Base-by-base conservation (phyloP, 1,284 basidiomycete species). In the Pseudozyma hubeiensis region DNA sequence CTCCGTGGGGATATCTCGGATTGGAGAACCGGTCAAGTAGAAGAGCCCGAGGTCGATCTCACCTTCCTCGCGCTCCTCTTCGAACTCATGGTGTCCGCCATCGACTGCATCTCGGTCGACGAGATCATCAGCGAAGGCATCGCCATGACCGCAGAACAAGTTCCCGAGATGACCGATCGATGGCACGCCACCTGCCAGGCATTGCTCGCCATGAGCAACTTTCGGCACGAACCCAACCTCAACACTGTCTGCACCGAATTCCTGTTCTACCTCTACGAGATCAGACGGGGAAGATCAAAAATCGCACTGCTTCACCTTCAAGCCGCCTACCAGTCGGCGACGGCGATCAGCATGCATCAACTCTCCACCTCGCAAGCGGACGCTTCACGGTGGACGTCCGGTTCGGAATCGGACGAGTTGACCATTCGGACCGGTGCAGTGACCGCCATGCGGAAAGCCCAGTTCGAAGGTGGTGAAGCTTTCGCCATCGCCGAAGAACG, bases 121-220 rank as follows among this genome's bases (percentile, higher is more conserved):
- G 73, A 78, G 45, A 61, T 80, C 19, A 73, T 80, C 45, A 66
- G 68, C 37, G 71, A 80, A 59, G 76, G 74, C 4, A 74, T 80
- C 33, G 75, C 74, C 2, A 44, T 76, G 11, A 61, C 71, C 1
- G 24, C 64, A 3, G 78, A 80, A 8, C 74, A 78, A 47, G 64
- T 80, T 9, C 53, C 60, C n/a, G 63, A 70, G 17, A 60, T 64
- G 71, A 70, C 75, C 10, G 74, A 78, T n/a, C 54, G 68, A 9
- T 80, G 78, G 78, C 66, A 78, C 41, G 67, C 69, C 8, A 68
- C 71, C 7, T 73, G 68, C 31, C 74, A 78, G 41, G 63, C 78
- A 4, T 57, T 80, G 13, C 52, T 80, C 29, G 65, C 68, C 17
- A 72, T 76, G 65, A 68, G 72, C 52, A 66, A 77, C 53, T 75